A percentile compares a stretch with the other conserved stretches of the same genome.
Evolutionary conservation across 2,329 filamentous ascomycete species (phyloP).

Genomic region (Aspergillus spinulosporus): DNA sequence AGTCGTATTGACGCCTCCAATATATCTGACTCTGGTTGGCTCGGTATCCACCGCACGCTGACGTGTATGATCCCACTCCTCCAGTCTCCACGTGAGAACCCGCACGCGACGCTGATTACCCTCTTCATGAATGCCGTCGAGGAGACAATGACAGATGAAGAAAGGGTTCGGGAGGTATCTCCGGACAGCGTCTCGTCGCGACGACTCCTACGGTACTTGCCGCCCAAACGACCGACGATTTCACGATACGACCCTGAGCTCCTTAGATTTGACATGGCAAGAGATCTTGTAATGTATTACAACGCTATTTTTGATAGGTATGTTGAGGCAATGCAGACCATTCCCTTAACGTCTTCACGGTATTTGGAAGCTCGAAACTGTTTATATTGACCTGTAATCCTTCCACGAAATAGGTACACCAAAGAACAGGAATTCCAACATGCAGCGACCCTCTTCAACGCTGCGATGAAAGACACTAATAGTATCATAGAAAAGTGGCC

Average conservation of each 20-base stretch:
- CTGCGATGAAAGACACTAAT: slow-evolving; percentile 31
- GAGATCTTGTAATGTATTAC: too few species aligned
- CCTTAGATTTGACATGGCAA: too few species aligned
- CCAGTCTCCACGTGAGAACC: slow-evolving; percentile 33
- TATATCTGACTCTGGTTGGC: slow-evolving; percentile 39
- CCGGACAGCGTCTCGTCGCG: not conserved
- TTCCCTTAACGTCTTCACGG: too few species aligned
- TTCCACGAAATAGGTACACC: not conserved
- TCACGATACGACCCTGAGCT: too few species aligned
- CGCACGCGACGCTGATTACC: slow-evolving; percentile 43
- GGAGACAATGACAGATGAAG: slow-evolving; percentile 9
- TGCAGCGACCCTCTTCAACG: slow-evolving; percentile 1
- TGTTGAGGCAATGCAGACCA: too few species aligned
- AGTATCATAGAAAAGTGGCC: slow-evolving; percentile 40
- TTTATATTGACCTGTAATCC: too few species aligned
- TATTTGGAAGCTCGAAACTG: not conserved
- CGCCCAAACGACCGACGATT: too few species aligned
- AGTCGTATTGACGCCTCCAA: slow-evolving; percentile 48
- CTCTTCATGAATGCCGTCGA: slow-evolving; percentile 44
- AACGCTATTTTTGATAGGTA: too few species aligned
- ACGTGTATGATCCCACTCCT: slow-evolving; percentile 36
- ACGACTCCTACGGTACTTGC: too few species aligned
- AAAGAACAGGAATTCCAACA: not conserved
- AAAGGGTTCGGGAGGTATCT: not conserved
- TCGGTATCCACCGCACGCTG: slow-evolving; percentile 32